Conservation (phyloP, 164 flowering plant species). For the Piper longum region DNA sequence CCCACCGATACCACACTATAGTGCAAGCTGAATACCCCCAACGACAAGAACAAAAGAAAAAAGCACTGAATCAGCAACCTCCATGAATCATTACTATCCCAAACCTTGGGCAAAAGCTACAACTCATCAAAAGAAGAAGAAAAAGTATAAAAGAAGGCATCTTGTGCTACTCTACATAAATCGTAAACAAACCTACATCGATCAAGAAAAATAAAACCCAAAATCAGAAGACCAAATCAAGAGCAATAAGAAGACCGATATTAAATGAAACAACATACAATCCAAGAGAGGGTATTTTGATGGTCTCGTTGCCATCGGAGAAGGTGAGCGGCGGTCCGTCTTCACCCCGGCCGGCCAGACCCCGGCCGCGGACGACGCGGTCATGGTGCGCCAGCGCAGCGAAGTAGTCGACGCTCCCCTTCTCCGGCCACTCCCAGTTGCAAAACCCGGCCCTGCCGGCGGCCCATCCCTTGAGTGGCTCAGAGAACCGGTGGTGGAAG, state of each 20-base stretch:
- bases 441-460: constrained; percentile 9
- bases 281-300: constrained; percentile 30
- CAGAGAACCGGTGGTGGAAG: constrained; percentile 71
- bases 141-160: neutral
- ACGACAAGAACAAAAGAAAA: neutral
- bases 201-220: neutral
- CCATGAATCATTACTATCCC: neutral
- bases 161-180: neutral
- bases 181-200: neutral
- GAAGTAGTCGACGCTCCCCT: constrained; percentile 51
- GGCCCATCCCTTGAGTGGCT: constrained; percentile 44
- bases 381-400: constrained; percentile 40
- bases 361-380: constrained; percentile 34
- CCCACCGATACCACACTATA: constrained; percentile 69
- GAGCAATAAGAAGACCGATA: neutral
- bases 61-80: neutral
- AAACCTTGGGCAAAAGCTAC: neutral
- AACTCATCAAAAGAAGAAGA: neutral
- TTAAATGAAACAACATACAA: constrained; percentile 26
- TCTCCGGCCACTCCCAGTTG: constrained; percentile 28
- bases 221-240: neutral
- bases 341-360: constrained; percentile 16
- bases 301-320: constrained; percentile 38
- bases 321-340: constrained; percentile 30
- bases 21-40: constrained; percentile 49